phyloP scores from a whole-genome alignment of 768 basidiomycete species.

The Calocybe gangraenosa region DNA sequence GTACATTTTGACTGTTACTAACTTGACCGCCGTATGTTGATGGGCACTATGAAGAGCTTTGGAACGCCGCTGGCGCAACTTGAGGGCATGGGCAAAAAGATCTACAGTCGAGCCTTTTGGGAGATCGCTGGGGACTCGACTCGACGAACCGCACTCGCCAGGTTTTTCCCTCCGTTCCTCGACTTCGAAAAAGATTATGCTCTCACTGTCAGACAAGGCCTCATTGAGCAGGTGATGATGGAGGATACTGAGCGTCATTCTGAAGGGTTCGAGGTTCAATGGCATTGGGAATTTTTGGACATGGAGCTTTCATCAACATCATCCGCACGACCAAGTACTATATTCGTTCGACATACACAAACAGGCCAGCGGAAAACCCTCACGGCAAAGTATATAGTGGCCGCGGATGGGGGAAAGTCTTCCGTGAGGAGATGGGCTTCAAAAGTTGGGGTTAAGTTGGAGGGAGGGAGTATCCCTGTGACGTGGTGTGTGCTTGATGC shows the following conservation, averaged over 20 bases:
- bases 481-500: constrained; percentile 16
- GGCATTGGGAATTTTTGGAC: constrained; percentile 13
- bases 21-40: background rate
- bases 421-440: constrained; percentile 15
- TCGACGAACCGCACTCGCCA: constrained; percentile 10
- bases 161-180: constrained; percentile 15
- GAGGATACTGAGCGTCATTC: constrained; percentile 13
- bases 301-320: constrained; percentile 7
- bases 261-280: constrained; percentile 14
- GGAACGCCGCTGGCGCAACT: constrained; percentile 11
- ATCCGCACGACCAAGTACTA: constrained; percentile 3
- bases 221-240: constrained; percentile 17
- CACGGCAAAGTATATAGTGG: constrained; percentile 9
- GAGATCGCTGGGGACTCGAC: constrained; percentile 12
- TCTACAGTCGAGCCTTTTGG: constrained; percentile 15
- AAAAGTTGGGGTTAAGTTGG: constrained; percentile 8
- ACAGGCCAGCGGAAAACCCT: constrained; percentile 9
- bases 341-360: constrained; percentile 8
- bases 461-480: constrained; percentile 12
- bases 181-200: constrained; percentile 17
- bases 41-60: constrained; percentile 4
- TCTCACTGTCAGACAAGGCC: constrained; percentile 13
- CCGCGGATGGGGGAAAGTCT: constrained; percentile 13
- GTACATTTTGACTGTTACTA: background rate
- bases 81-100: constrained; percentile 12